These are phyloP conservation scores for Fusarium kyushuense DNA, from an alignment of 2,329 filamentous ascomycete species.

Conservation along the genomic window DNA sequence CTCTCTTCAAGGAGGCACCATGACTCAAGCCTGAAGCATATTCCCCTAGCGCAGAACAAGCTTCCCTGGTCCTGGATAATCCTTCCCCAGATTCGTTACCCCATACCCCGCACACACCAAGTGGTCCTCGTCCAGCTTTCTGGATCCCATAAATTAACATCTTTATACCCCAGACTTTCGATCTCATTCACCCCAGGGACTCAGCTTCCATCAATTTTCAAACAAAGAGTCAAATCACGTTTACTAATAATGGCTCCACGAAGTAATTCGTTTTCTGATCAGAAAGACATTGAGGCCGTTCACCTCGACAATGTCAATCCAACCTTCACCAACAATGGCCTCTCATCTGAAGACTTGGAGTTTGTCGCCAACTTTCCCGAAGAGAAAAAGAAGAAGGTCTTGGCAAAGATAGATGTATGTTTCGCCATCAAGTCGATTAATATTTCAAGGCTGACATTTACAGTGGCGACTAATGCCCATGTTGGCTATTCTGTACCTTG, in stretches of 20 bases:
- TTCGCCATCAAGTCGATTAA: accelerated
- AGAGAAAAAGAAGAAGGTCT: constrained; percentile 39
- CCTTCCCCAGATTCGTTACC: constrained; percentile 30
- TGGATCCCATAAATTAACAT: constrained; percentile 22
- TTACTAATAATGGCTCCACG: constrained; percentile 19
- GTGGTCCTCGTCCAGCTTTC: neutral
- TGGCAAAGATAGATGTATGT: constrained; percentile 38
- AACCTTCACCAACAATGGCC: constrained; percentile 2
- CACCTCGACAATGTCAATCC: constrained; percentile 22
- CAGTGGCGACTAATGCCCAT: constrained; percentile 39
- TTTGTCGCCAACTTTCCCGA: constrained; percentile 39
- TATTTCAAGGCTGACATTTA: accelerated
- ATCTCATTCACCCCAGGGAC: neutral
- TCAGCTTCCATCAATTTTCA: neutral
- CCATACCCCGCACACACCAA: constrained; percentile 26
- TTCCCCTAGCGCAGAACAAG: neutral
- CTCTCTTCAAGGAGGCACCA: accelerated
- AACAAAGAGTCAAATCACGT: neutral
- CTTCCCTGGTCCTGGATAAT: neutral
- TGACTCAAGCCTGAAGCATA: neutral
- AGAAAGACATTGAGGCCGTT: constrained; percentile 39
- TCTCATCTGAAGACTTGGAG: constrained; percentile 33
- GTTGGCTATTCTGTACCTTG: constrained; percentile 29
- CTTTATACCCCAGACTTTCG: neutral
- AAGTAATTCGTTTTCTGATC: constrained; percentile 18